phyloP scores from a whole-genome alignment of 257 asterid species.

The Nicotiana sylvestris region DNA sequence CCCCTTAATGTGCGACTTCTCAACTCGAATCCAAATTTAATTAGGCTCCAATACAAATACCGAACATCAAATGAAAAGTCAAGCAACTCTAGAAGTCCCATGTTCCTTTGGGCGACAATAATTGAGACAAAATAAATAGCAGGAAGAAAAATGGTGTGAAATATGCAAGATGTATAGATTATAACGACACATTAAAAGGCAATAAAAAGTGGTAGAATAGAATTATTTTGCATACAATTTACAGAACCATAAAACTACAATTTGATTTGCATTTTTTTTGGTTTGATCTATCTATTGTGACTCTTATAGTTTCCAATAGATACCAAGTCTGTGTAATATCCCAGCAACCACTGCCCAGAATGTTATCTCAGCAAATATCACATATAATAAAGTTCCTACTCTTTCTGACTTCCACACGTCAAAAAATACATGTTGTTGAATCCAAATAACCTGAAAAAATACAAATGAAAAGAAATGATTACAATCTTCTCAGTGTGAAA shows the following conservation, averaged over 20 bases:
- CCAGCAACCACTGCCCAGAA: slow-evolving; percentile 83
- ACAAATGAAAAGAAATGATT: not conserved
- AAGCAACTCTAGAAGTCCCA: too few relatives aligned
- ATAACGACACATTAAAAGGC: too few relatives aligned
- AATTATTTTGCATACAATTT: not conserved
- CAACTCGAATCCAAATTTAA: too few relatives aligned
- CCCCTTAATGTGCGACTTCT: too few relatives aligned
- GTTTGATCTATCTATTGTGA: not conserved
- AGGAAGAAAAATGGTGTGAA: not conserved
- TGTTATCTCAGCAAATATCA: slow-evolving; percentile 77
- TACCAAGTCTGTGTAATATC: slow-evolving; percentile 54
- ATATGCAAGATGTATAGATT: not conserved
- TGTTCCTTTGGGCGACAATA: too few relatives aligned
- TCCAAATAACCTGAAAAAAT: slow-evolving; percentile 69
- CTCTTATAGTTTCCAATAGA: slow-evolving; percentile 67
- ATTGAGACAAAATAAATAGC: not conserved
- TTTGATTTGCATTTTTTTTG: not conserved
- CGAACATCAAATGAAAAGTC: too few relatives aligned
- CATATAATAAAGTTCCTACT: slow-evolving; percentile 65
- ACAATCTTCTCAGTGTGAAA: not conserved
- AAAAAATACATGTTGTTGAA: slow-evolving; percentile 56
- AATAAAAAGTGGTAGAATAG: not conserved
- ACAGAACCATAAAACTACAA: not conserved
- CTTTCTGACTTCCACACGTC: slow-evolving; percentile 79
- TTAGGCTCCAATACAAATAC: too few relatives aligned